phyloP scores from a whole-genome alignment of 768 basidiomycete genomes.

The Leucocoprinus birnbaumii region DNA sequence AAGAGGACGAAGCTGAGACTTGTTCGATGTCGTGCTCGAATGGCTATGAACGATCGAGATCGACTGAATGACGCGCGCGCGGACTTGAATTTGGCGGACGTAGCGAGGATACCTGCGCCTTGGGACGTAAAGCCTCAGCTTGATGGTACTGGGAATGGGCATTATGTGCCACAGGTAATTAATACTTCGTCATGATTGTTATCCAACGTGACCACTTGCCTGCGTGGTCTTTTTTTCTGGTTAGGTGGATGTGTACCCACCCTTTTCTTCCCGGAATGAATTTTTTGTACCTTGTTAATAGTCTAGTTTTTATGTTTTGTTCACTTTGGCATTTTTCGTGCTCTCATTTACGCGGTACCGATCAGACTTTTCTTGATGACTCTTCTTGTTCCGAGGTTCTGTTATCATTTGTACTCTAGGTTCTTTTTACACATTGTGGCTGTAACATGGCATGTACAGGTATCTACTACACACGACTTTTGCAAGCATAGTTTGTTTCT shows the following conservation, averaged over 20 bases:
- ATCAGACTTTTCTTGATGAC: slow-evolving; percentile 9
- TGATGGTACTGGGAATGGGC: slow-evolving; percentile 4
- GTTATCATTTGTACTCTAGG: slow-evolving; percentile 5
- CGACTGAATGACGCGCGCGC: slow-evolving; percentile 73
- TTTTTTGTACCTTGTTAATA: slow-evolving; percentile 5
- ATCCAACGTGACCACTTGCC: background rate
- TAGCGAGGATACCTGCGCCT: slow-evolving; percentile 67
- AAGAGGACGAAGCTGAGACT: slow-evolving; percentile 82
- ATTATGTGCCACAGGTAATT: background rate
- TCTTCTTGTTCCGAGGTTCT: background rate
- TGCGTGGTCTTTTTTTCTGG: no score
- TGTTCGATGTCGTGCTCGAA: slow-evolving; percentile 72
- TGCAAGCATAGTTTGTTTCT: background rate
- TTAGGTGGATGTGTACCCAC: background rate
- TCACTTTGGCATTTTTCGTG: slow-evolving; percentile 1
- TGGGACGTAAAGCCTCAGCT: slow-evolving; percentile 55
- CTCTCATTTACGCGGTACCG: slow-evolving; percentile 13
- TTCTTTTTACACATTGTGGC: slow-evolving; percentile 1
- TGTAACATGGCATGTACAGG: slow-evolving; percentile 2
- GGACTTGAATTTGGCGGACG: slow-evolving; percentile 78
- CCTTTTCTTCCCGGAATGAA: background rate
- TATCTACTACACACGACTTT: slow-evolving; percentile 4
- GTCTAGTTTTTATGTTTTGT: background rate
- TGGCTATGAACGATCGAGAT: slow-evolving; percentile 73
- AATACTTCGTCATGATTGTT: slow-evolving; percentile 8